phyloP scores from a whole-genome alignment of 1,139 yeast species.

The Candida freyschussii region DNA sequence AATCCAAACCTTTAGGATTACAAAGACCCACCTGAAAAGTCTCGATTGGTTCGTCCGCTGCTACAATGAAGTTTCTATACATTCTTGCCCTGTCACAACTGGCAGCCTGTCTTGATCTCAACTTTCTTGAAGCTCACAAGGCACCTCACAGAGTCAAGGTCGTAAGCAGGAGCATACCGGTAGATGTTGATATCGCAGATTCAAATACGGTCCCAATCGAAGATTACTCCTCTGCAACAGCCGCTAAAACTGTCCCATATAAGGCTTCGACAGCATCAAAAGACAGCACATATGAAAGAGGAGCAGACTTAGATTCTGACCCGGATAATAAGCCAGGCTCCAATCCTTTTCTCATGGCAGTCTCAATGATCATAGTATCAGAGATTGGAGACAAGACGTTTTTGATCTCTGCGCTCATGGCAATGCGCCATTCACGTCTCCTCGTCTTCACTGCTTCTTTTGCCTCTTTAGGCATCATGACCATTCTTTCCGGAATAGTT shows the following conservation, averaged over 20 bases:
- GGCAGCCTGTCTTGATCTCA: too few species aligned
- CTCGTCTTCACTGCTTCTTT: conserved; percentile 87
- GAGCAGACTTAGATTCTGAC: too few species aligned
- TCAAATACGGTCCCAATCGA: conserved; percentile 17
- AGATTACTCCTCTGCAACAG: too few species aligned
- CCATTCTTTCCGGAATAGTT: conserved; percentile 80
- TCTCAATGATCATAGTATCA: conserved; percentile 84
- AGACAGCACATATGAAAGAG: too few species aligned
- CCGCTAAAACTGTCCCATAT: too few species aligned
- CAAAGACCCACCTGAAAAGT: too few species aligned
- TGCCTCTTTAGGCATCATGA: conserved; percentile 84
- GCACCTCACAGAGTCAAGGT: background rate
- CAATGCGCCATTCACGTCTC: conserved; percentile 84
- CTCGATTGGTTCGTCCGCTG: too few species aligned
- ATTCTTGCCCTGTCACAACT: too few species aligned
- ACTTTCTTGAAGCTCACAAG: too few species aligned
- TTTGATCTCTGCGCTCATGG: conserved; percentile 94
- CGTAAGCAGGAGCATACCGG: conserved; percentile 16
- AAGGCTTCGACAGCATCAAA: too few species aligned
- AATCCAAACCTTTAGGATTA: too few species aligned
- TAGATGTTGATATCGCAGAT: conserved; percentile 17
- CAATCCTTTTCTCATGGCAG: conserved; percentile 56
- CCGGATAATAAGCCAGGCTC: conserved; percentile 5
- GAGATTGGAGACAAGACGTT: conserved; percentile 98
- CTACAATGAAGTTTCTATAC: too few species aligned